Evolutionary conservation across 2,329 filamentous ascomycete genomes (phyloP), one percentile per base, ranked within the genome.

Genomic region (Cyclaneusma minus): DNA sequence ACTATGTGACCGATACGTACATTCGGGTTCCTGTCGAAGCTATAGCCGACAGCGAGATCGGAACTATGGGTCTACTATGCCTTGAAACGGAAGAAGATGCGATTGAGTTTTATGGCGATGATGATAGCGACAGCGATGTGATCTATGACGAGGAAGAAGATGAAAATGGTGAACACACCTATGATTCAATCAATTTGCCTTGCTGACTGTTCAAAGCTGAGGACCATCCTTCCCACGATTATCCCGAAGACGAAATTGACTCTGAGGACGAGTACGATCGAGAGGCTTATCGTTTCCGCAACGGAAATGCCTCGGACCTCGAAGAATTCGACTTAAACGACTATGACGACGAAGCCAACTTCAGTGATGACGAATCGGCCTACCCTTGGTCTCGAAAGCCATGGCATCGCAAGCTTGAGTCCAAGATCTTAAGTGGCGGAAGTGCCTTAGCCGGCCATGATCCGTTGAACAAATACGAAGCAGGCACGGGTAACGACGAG

Each of bases 221-320:
- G 45, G 76, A 82, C 41, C 73, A 82, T 49, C 83, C 84, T 43
- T 70, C 72, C 3, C 74, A 77, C 28, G 79, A 85, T 45, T 85
- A 85, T 38, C 79, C 79, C 1, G 79, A 85, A 34, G 78, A 85
- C 28, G 79, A 85, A 45, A 62, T 83, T 9, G 73, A 69, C 22
- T 74, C 69, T 10, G 77, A 83, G 38, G 72, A 78, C 36, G 71
- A 77, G 45, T 67, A 60, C 34, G 64, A 58, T 22, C 54, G 57
- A 7, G 60, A 68, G 29, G 46, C 66, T 2, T 73, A 73, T 42
- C 49, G 54, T 17, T 72, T 62, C 41, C 56, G 60, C 22, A 65
- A 54, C 10, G 32, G 33, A 8, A 42, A 43, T 26, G 34, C 42
- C 6, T 45, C 42, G 8, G 45, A 48, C 32, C 29, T 40, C 1